Evolutionary conservation across 139 green algal species (phyloP), one percentile per base, ranked within the genome.

Genomic region (Chlorella sorokiniana): DNA sequence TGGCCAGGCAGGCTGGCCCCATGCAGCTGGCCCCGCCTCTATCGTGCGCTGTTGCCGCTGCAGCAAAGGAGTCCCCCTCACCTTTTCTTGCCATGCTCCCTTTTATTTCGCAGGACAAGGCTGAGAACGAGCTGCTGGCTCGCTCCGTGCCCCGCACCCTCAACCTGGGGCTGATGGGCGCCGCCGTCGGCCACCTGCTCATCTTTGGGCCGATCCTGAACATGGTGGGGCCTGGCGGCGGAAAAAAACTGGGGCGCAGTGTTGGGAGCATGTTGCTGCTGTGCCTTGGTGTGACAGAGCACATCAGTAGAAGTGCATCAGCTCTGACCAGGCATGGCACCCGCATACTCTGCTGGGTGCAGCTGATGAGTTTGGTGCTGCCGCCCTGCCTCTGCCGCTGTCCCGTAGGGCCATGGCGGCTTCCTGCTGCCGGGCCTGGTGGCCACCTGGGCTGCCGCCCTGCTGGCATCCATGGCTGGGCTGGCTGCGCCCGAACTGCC

Each of bases 141-240:
- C 65, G 64, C 70, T 62, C 67, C 29, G 35, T 72, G 9, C 25
- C 83, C 6, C 64, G 83, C 51, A 87, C 67, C n/a, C 74, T 87
- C 51, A 87, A 87, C 73, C 4, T 79, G 7, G 83, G 83, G 35
- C 67, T 87, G 10, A 27, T 87, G 76, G 45, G 22, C 16, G 56
- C 76, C 20, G 64, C 83, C 27, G 37, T 87, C 8, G 76, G 76
- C 2, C 83, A 87, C 72, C 64, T 87, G 29, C 72, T 87, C 18
- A 54, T 87, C 0, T 44, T 87, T 9, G 83, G 83, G 23, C 45
- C 42, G 0, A 61, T 83, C 7, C 76, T 82, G 33, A 72, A 71
- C 75, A 41, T 63, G 31, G 72, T 81, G 75, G 31, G 74, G 23
- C 40, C 35, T 45, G 18, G 22, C 3, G 3, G 4, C 31, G 37